Evolutionary conservation across 352 stramenopile species (phyloP), one percentile per base, ranked within the genome.

Genomic region (Phytopythium oedochilum): DNA sequence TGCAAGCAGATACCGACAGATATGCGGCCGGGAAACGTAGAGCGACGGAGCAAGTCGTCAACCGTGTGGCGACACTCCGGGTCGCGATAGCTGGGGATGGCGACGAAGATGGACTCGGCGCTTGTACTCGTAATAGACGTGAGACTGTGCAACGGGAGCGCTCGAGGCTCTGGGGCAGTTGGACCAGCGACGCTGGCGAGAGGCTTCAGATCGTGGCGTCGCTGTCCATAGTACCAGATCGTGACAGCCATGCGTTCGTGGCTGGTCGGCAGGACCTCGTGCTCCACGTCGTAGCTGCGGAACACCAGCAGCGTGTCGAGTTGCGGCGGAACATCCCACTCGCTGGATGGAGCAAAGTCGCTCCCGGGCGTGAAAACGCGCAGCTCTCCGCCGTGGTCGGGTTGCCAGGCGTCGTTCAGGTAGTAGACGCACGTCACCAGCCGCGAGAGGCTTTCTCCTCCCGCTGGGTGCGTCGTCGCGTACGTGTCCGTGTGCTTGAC

Each of bases 21-120:
- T 45, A 98, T 65, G 32, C 90, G 74, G 5, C 58, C 57, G 3
- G 88, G 81, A 52, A 82, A 51, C n/a, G 59, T 49, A 17, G 94
- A 88, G 29, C 72, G 86, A 7, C 56, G 57, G 9, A 89, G 32
- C 26, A 92, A 64, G 59, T 93, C 73, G 55, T 82, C 63, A 10
- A 98, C 70, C 1, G 94, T 98, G 31, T 83, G 75, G 40, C 68
- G 75, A 25, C 77, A 93, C 70, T 98, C 92, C 12, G 82, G 77
- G 65, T 98, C 96, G 34, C 92, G 80, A 59, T 97, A 98, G 57
- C 85, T 95, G 31, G 94, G 88, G 45, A 98, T 96, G 1, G 88
- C 83, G 6, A 98, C 93, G 64, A 98, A 98, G 53, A 98, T 98
- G 7, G 69, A 81, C 43, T 53, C 42, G 8, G 23, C 5, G 7